Percentiles rank a stretch among this genome's conserved stretches.
Conservation (phyloP, 108 stramenopile genomes). For the Nitzschia sp. region DNA sequence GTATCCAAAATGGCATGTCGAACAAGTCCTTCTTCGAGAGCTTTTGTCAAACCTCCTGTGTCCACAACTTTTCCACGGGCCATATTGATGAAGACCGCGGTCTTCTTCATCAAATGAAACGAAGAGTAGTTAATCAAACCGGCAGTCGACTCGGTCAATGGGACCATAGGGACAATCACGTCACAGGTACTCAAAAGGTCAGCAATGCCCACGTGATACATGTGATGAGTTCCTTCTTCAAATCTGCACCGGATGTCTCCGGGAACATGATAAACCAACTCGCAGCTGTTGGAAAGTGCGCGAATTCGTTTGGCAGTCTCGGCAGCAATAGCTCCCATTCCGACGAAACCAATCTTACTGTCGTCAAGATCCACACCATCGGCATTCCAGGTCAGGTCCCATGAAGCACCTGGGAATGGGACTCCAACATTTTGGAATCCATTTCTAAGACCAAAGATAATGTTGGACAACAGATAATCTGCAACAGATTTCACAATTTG, state of each 20-base stretch:
- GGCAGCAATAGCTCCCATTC: conserved; percentile 59
- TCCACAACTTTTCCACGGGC: conserved; percentile 63
- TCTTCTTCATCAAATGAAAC: conserved; percentile 25
- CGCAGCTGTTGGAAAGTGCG: conserved; percentile 34
- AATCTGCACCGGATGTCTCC: conserved; percentile 29
- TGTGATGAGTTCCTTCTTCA: conserved; percentile 28
- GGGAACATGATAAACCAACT: conserved; percentile 52
- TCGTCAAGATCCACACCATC: conserved; percentile 47
- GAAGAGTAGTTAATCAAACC: conserved; percentile 42
- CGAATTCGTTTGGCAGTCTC: conserved; percentile 43
- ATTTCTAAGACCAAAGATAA: conserved; percentile 59
- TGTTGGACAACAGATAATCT: conserved; percentile 45
- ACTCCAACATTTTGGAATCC: conserved; percentile 53
- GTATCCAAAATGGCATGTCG: conserved; percentile 62
- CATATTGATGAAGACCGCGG: conserved; percentile 56
- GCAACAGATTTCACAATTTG: conserved; percentile 52
- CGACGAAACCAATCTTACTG: conserved; percentile 50
- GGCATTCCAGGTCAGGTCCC: conserved; percentile 63
- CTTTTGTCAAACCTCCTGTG: conserved; percentile 42
- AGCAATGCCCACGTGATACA: conserved; percentile 31
- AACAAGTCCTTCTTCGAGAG: conserved; percentile 40
- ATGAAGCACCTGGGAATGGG: conserved; percentile 53
- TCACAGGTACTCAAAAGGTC: conserved; percentile 38
- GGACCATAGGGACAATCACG: conserved; percentile 51
- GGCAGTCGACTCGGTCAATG: conserved; percentile 41